A percentile compares a stretch with the other conserved stretches of the same genome.
Evolutionary conservation across 805 yeast species (phyloP).

Genomic region (Peterozyma toletana): DNA sequence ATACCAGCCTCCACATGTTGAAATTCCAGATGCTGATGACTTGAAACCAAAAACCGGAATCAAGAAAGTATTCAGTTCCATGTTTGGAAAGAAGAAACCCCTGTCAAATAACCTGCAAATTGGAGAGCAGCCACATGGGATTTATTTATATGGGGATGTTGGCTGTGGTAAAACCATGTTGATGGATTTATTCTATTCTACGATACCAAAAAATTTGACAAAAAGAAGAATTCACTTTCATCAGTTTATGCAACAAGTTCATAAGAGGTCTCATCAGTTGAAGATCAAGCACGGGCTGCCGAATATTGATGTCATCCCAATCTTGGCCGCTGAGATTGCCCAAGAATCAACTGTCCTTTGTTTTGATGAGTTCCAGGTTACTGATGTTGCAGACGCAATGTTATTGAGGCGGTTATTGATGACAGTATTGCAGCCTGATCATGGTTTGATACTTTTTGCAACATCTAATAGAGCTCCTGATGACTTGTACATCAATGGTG

Average conservation of each 20-base stretch:
- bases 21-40: conserved; percentile 41
- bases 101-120: conserved; percentile 18
- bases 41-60: conserved; percentile 45
- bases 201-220: conserved; percentile 71
- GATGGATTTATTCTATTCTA: conserved; percentile 89
- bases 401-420: conserved; percentile 69
- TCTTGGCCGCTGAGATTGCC: conserved; percentile 78
- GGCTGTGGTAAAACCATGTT: conserved; percentile 99
- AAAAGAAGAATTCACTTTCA: conserved; percentile 88
- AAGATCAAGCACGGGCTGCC: conserved; percentile 50
- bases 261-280: conserved; percentile 77
- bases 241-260: conserved; percentile 93
- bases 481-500: conserved; percentile 88
- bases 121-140: conserved; percentile 61
- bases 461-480: conserved; percentile 95
- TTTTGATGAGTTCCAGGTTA: conserved; percentile 96
- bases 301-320: conserved; percentile 78
- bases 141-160: conserved; percentile 93
- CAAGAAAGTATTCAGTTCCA: conserved; percentile 1
- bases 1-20: conserved; percentile 59
- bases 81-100: background rate
- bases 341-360: conserved; percentile 72
- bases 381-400: conserved; percentile 99
- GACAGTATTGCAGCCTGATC: conserved; percentile 58
- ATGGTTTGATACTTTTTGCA: conserved; percentile 84